Base-by-base conservation (phyloP, 805 yeast species). In the Hanseniaspora lachancei region DNA sequence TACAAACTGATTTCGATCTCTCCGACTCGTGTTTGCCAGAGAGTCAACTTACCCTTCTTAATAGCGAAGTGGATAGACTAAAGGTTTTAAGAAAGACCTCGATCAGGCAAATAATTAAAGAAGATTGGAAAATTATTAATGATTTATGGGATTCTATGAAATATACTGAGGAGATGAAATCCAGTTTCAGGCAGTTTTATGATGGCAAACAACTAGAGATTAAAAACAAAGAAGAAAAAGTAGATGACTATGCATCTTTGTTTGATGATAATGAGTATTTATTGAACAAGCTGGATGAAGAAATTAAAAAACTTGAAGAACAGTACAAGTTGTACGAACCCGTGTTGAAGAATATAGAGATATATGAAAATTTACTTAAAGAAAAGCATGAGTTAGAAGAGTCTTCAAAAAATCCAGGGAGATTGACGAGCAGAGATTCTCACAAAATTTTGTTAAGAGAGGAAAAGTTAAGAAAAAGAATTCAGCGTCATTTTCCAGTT, bases 401-500 rank as follows among this genome's bases (percentile, higher is more conserved):
- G 58, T 80, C 93, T 4, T 77, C 84, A 1, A 82, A 80, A 62
- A 93, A 91, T 65, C 81, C 97, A 0, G 80, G 91, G 0, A 75
- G 97, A 59, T 73, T 89, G 44, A 67, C 84, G 47, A 79, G 84
- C 59, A 79, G 86, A 63, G 82, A 84, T 62, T 83, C 89, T 1
- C 89, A 91, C 60, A 82, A 81, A 58, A 82, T 89, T 24, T 70
- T 91, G 57, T 73, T 85, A 57, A 77, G 83, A 57, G 98, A 91
- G 65, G 96, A 89, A 64, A 82, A 76, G 63, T 72, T 81, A 41
- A 72, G 97, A 55, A 83, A 83, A 61, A 76, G 77, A 54, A 73
- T 89, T 8, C 69, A 77, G n/a, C 79, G 80, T 63, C 77, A 77
- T 60, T 70, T 86, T 60, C 97, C 97, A 0, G 71, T 73, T 39